Evolutionary conservation across 164 flowering plant species (phyloP).

Genomic region (Annona squamosa): DNA sequence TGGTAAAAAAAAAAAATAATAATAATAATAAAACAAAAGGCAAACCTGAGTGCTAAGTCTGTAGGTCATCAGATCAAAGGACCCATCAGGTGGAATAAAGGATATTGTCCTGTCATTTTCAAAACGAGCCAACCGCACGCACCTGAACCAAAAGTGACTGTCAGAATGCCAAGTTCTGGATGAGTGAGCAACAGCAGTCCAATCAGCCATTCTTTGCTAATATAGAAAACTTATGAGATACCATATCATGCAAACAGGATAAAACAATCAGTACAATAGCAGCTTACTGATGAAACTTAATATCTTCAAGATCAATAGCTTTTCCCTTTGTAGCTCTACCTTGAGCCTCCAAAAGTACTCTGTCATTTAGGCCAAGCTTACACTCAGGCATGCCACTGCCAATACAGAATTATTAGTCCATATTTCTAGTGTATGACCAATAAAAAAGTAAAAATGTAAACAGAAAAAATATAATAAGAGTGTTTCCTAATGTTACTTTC

Average conservation of each 20-base stretch:
- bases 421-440: not conserved
- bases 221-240: not conserved
- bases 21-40: not conserved
- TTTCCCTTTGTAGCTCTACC: slow-evolving; percentile 94
- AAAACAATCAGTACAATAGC: not conserved
- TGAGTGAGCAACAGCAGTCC: not conserved
- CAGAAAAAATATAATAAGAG: no score
- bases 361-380: slow-evolving; percentile 93
- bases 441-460: not conserved
- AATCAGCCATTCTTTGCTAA: not conserved
- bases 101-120: slow-evolving; percentile 98
- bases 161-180: slow-evolving; percentile 5
- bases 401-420: slow-evolving; percentile 11
- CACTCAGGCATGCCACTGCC: slow-evolving; percentile 99
- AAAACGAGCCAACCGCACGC: slow-evolving; percentile 97
- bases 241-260: not conserved
- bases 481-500: no score
- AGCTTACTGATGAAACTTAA: slow-evolving; percentile 96
- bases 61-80: slow-evolving; percentile 97
- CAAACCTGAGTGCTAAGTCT: slow-evolving; percentile 91
- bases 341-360: slow-evolving; percentile 92
- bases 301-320: slow-evolving; percentile 95
- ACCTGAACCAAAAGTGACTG: slow-evolving; percentile 38
- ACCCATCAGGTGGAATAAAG: slow-evolving; percentile 97
- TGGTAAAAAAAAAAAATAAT: not conserved